A percentile compares a stretch with the other conserved stretches of the same genome.
Conservation (phyloP, 2,329 filamentous ascomycete species). For the Pseudovirgaria hyperparasitica region DNA sequence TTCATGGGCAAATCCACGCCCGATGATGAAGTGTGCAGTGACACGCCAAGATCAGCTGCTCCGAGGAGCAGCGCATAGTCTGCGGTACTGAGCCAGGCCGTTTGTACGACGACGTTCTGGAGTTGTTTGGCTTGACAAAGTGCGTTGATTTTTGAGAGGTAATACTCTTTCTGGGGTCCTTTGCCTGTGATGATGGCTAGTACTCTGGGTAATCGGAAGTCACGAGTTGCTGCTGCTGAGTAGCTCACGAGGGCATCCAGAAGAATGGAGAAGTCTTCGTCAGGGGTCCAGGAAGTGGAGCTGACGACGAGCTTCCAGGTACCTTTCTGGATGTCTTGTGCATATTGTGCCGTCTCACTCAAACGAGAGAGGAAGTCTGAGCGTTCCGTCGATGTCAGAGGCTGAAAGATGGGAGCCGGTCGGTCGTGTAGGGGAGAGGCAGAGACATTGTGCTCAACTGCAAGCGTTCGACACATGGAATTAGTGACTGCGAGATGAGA, state of each 20-base stretch:
- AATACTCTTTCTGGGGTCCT: conserved; percentile 69
- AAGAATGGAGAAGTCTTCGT: conserved; percentile 86
- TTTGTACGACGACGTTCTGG: conserved; percentile 56
- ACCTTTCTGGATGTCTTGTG: conserved; percentile 44
- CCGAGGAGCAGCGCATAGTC: conserved; percentile 80
- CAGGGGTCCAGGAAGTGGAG: conserved; percentile 93
- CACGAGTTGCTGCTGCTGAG: conserved; percentile 38
- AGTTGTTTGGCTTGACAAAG: conserved; percentile 53
- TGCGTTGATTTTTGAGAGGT: conserved; percentile 50
- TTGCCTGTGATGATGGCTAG: conserved; percentile 90
- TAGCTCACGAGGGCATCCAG: conserved; percentile 72
- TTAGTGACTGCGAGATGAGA: conserved; percentile 80
- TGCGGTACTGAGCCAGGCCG: conserved; percentile 71
- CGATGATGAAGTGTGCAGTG: conserved; percentile 83
- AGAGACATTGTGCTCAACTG: conserved; percentile 50
- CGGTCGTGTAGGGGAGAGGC: conserved; percentile 56
- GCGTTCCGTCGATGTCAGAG: conserved; percentile 35
- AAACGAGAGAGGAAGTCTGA: conserved; percentile 51
- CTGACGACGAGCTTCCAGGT: conserved; percentile 65
- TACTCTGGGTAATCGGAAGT: conserved; percentile 47
- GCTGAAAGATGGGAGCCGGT: conserved; percentile 70
- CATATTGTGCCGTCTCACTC: conserved; percentile 49
- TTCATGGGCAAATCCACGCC: conserved; percentile 98
- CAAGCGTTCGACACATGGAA: conserved; percentile 70
- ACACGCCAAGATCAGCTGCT: conserved; percentile 79